Conservation (phyloP, 495 filamentous ascomycete species). For the Aspergillus affinis region DNA sequence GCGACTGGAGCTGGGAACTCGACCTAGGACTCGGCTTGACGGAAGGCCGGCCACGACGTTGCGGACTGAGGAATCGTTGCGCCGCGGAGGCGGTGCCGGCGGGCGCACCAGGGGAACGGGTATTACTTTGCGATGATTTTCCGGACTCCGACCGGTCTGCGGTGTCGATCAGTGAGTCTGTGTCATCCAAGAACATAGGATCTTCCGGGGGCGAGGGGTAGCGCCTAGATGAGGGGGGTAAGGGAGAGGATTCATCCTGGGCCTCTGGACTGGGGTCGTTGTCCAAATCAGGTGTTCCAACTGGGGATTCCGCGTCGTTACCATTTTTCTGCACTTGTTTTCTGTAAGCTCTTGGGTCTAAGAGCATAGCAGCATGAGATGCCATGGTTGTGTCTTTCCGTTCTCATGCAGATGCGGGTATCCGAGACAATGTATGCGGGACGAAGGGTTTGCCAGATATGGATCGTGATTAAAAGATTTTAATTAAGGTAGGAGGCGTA, state of each 20-base stretch:
- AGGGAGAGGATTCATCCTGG: conserved; percentile 7
- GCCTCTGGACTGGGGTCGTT: conserved; percentile 3
- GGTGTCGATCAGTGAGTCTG: conserved; percentile 27
- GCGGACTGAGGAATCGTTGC: conserved; percentile 23
- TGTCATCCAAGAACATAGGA: conserved; percentile 17
- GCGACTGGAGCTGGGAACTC: conserved; percentile 11
- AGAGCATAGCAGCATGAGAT: conserved; percentile 43
- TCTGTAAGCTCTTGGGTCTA: conserved; percentile 41
- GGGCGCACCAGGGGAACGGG: conserved; percentile 23
- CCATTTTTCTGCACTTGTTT: conserved; percentile 35
- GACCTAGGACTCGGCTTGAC: conserved; percentile 6
- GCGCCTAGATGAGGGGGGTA: conserved; percentile 14
- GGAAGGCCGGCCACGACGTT: conserved; percentile 10
- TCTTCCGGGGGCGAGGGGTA: conserved; percentile 19
- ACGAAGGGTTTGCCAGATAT: not conserved
- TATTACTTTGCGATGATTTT: conserved; percentile 13
- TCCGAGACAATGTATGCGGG: conserved; percentile 9
- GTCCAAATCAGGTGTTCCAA: conserved; percentile 2
- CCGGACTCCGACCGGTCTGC: conserved; percentile 21
- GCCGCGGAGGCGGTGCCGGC: conserved; percentile 28
- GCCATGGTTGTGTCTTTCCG: conserved; percentile 31
- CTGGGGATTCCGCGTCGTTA: conserved; percentile 24
- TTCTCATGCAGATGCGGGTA: conserved; percentile 12
- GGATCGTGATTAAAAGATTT: not conserved
- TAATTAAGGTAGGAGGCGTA: not conserved